Evolutionary conservation across 495 filamentous ascomycete genomes (phyloP).

Genomic region (Penicillium ochrochloron): DNA sequence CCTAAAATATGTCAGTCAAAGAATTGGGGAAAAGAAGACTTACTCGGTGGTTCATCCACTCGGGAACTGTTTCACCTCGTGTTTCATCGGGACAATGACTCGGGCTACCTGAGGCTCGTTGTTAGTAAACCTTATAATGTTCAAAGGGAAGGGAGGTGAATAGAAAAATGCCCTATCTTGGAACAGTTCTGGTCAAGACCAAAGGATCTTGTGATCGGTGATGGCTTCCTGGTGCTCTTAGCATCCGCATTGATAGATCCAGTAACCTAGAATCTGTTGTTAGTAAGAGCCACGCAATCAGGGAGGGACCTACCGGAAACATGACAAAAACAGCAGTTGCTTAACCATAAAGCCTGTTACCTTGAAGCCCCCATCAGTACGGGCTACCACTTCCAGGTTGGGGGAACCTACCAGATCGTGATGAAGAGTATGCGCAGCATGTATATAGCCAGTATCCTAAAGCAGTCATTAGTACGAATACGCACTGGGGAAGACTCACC

Average conservation of each 20-base stretch:
- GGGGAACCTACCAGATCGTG: not conserved
- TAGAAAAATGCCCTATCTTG: not conserved
- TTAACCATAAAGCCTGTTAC: not conserved
- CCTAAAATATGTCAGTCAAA: not conserved
- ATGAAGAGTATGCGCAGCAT: no score
- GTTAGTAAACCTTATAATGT: not conserved
- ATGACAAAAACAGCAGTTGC: not conserved
- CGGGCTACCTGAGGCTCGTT: not conserved
- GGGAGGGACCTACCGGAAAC: not conserved
- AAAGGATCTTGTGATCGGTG: not conserved
- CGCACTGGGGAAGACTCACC: no score
- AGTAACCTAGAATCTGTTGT: not conserved
- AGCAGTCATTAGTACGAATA: no score
- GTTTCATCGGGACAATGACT: conserved; percentile 11
- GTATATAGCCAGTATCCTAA: no score
- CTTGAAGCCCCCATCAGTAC: not conserved
- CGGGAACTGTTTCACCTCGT: not conserved
- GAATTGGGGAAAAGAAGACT: not conserved
- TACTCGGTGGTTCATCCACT: not conserved
- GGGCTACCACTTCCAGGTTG: not conserved
- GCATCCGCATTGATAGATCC: not conserved
- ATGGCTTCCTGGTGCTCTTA: not conserved
- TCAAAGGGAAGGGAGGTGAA: not conserved
- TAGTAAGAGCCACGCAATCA: not conserved
- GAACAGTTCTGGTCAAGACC: not conserved